A percentile compares a stretch with the other conserved stretches of the same genome.
These are phyloP conservation scores for Polyporus arcularius DNA, from an alignment of 768 basidiomycete species.

Conservation along the genomic window DNA sequence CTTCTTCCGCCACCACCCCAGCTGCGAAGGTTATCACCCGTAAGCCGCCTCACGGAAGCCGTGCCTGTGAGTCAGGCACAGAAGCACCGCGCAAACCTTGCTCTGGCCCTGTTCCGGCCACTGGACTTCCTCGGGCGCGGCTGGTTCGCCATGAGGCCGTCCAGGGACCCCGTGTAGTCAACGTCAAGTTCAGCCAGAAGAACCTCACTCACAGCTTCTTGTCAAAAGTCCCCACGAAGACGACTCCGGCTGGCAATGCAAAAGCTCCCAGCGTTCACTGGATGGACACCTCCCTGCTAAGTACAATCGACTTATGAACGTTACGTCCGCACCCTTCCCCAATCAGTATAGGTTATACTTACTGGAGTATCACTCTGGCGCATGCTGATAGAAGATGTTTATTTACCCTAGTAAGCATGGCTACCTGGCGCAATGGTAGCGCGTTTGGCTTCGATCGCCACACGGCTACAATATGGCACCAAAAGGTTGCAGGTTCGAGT, in stretches of 20 bases:
- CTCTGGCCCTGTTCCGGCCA: conserved; percentile 1
- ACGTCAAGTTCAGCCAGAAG: too few relatives aligned
- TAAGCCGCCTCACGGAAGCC: conserved; percentile 8
- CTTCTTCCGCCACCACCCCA: neutral
- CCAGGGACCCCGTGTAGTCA: neutral
- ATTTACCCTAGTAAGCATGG: too few relatives aligned
- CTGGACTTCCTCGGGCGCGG: conserved; percentile 7
- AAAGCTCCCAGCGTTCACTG: too few relatives aligned
- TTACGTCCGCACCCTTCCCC: too few relatives aligned
- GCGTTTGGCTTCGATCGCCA: conserved; percentile 85
- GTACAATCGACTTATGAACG: too few relatives aligned
- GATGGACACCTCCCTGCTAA: too few relatives aligned
- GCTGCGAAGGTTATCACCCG: conserved; percentile 10
- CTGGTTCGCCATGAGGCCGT: conserved; percentile 5
- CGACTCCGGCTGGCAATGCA: too few relatives aligned
- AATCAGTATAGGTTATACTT: too few relatives aligned
- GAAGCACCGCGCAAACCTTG: conserved; percentile 13
- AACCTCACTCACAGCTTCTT: too few relatives aligned
- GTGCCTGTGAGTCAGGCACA: conserved; percentile 21
- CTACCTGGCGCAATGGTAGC: conserved; percentile 86
- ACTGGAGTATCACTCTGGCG: too few relatives aligned
- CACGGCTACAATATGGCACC: conserved; percentile 90
- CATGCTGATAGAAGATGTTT: too few relatives aligned
- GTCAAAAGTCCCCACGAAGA: too few relatives aligned
- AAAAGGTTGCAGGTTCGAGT: conserved; percentile 98